Evolutionary conservation across 176 grass and related monocot genomes (phyloP).

Genomic region (Tillandsia fasciculata): DNA sequence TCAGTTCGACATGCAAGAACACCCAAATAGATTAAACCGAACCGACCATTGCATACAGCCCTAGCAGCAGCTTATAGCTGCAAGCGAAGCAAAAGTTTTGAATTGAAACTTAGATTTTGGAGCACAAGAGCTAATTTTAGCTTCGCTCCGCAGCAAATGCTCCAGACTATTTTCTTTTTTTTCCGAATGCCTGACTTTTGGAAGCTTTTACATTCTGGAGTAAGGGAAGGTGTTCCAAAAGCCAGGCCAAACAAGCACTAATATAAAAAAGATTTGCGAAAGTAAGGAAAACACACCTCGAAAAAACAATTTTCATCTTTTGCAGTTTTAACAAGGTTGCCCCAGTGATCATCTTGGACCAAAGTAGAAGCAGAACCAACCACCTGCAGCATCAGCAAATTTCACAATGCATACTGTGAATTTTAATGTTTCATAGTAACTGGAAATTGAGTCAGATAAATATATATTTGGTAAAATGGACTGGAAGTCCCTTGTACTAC

Average conservation of each 20-base stretch:
- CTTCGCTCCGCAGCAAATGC: too few relatives aligned
- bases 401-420: neutral
- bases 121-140: too few relatives aligned
- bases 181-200: too few relatives aligned
- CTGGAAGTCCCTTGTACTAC: neutral
- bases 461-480: neutral
- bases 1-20: too few relatives aligned
- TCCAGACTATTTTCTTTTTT: too few relatives aligned
- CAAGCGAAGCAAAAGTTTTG: too few relatives aligned
- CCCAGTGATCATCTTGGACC: conserved; percentile 81
- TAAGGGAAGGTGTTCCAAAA: conserved; percentile 1
- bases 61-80: too few relatives aligned
- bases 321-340: conserved; percentile 72
- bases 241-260: neutral
- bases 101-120: too few relatives aligned
- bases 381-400: neutral
- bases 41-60: too few relatives aligned
- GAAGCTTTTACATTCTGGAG: neutral
- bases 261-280: neutral
- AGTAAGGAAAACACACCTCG: conserved; percentile 32
- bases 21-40: too few relatives aligned
- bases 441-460: neutral
- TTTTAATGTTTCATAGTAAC: neutral
- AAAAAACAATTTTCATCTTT: conserved; percentile 52
- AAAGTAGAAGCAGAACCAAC: conserved; percentile 60